Evolutionary conservation across 2,329 filamentous ascomycete genomes (phyloP), one percentile per base, ranked within the genome.

Genomic region (Trichothecium sympodiale): DNA sequence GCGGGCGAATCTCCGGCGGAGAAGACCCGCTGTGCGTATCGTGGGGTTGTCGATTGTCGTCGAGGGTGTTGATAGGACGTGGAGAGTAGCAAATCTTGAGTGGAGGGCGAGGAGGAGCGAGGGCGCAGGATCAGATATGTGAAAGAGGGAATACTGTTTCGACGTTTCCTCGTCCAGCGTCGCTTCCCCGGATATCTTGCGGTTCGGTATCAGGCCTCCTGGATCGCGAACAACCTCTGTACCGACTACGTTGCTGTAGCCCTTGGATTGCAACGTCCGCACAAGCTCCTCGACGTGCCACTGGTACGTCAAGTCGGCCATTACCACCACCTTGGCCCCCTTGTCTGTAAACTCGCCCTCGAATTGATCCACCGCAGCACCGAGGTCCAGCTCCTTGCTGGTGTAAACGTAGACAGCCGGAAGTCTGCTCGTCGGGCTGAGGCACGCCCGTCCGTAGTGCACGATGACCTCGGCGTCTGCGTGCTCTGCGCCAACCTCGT

Each of bases 401-500:
- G 91, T 98, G 53, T 91, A 96, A 40, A 95, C 77, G 54, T 95
- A 87, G 34, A 95, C 76, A 16, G 94, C 88, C 0, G 89, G 87
- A 35, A 96, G 61, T 37, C 87, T 69, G 9, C 83, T 83, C 0
- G 89, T 94, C 1, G 89, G 89, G 7, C 87, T 95, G 17, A 98
- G 67, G 52, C 91, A 98, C 0, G 89, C 82, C 35, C 91, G 72
- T 3, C 91, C 91, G 49, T 96, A 98, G 55, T 98, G 91, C 12
- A 98, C 80, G 2, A 96, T 83, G 0, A 87, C 84, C 42, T 96
- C 82, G 6, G 91, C 88, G 49, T 86, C 73, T 13, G 86, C 82
- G 55, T 98, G 91, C 56, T 98, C 88, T 3, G 91, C 91, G 0
- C 91, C 91, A 29, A 96, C 80, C 61, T 98, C 91, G 51, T 98